Evolutionary conservation across 1,284 basidiomycete genomes (phyloP).

Genomic region (Moesziomyces sp.): DNA sequence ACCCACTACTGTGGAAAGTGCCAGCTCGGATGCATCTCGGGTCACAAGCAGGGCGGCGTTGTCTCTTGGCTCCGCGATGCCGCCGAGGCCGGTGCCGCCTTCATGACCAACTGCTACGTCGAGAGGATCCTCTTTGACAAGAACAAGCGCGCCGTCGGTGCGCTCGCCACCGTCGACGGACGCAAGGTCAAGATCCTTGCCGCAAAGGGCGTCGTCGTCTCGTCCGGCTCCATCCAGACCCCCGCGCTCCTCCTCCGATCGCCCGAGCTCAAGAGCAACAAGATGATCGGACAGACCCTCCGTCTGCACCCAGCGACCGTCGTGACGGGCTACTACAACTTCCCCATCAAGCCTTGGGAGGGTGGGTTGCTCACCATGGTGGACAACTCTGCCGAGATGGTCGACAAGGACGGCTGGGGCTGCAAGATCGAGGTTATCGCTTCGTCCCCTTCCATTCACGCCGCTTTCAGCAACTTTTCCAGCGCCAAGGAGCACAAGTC

Average conservation of each 20-base stretch:
- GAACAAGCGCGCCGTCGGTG: conserved; percentile 57
- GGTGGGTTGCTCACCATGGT: conserved; percentile 70
- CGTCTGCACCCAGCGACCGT: conserved; percentile 70
- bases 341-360: conserved; percentile 69
- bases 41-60: conserved; percentile 68
- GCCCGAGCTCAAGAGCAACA: conserved; percentile 68
- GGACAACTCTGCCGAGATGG: conserved; percentile 60
- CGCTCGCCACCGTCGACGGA: conserved; percentile 57
- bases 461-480: conserved; percentile 66
- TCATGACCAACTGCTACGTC: conserved; percentile 66
- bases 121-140: conserved; percentile 69
- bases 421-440: conserved; percentile 70
- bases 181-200: conserved; percentile 64
- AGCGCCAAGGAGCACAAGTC: conserved; percentile 68
- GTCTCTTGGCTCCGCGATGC: conserved; percentile 68
- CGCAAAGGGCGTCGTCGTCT: conserved; percentile 68
- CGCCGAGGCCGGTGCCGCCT: conserved; percentile 67
- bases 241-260: conserved; percentile 70
- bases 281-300: conserved; percentile 70
- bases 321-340: conserved; percentile 69
- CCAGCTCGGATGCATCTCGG: conserved; percentile 67
- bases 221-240: conserved; percentile 69
- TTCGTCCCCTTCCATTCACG: conserved; percentile 68
- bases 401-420: conserved; percentile 66
- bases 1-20: conserved; percentile 69